phyloP scores from a whole-genome alignment of 768 basidiomycete genomes.

The Lactarius akahatsu region DNA sequence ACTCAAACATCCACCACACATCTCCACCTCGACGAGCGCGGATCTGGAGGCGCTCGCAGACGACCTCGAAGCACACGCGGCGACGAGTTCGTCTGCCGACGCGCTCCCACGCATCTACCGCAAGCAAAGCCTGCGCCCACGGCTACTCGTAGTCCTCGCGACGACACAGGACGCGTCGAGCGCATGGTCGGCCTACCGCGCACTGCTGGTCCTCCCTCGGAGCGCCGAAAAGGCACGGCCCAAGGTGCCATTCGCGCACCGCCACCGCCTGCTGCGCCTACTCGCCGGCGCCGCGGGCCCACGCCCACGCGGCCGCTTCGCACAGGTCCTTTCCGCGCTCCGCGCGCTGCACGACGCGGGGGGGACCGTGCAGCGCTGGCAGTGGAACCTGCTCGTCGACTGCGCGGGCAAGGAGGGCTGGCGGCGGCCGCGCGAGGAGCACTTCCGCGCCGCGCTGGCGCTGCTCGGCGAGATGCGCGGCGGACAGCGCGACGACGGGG shows the following conservation, averaged over 20 bases:
- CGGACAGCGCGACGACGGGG: background rate
- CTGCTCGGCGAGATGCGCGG: constrained; percentile 61
- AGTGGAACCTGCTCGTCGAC: constrained; percentile 77
- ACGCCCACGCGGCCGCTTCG: constrained; percentile 58
- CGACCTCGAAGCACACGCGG: constrained; percentile 16
- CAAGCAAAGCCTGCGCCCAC: constrained; percentile 9
- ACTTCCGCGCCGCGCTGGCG: constrained; percentile 59
- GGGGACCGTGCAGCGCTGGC: constrained; percentile 55
- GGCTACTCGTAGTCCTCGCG: constrained; percentile 18
- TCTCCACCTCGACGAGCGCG: constrained; percentile 13
- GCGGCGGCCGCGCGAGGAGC: constrained; percentile 54
- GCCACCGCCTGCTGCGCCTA: constrained; percentile 62
- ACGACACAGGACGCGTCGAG: constrained; percentile 12
- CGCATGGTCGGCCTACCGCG: constrained; percentile 48
- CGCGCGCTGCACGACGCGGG: constrained; percentile 55
- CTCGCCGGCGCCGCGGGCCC: constrained; percentile 50
- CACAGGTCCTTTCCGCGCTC: constrained; percentile 68
- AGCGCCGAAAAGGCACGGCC: constrained; percentile 1
- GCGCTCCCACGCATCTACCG: constrained; percentile 18
- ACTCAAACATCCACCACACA: constrained; percentile 11
- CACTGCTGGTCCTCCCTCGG: constrained; percentile 33
- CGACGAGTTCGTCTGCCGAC: background rate
- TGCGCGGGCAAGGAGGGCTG: constrained; percentile 59
- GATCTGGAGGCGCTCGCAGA: constrained; percentile 22
- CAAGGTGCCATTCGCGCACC: constrained; percentile 41